These are phyloP conservation scores for Trifolium dubium DNA, from an alignment of 306 rosid species.

Conservation along the genomic window DNA sequence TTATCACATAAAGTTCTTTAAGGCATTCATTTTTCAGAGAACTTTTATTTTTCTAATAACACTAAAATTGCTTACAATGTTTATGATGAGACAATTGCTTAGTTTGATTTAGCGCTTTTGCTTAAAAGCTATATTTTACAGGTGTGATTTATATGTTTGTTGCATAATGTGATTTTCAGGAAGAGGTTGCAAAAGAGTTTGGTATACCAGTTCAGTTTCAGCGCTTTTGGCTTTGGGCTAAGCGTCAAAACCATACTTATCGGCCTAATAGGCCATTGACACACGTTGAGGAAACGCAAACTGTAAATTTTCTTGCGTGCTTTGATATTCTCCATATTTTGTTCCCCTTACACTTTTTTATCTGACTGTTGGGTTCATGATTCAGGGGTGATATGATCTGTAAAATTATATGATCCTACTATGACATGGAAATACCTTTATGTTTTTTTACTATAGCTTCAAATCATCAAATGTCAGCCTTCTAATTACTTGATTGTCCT, in stretches of 20 bases:
- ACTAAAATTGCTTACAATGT: background rate
- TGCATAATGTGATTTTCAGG: slow-evolving; percentile 56
- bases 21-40: background rate
- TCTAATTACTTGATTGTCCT: slow-evolving; percentile 20
- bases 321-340: slow-evolving; percentile 1
- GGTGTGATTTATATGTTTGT: background rate
- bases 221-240: slow-evolving; percentile 89
- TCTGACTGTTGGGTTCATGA: slow-evolving; percentile 4
- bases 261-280: slow-evolving; percentile 84
- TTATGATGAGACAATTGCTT: slow-evolving; percentile 20
- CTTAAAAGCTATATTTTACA: background rate
- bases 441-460: slow-evolving; percentile 18
- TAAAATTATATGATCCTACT: background rate
- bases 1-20: slow-evolving; percentile 9
- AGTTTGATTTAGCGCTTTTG: slow-evolving; percentile 11
- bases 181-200: slow-evolving; percentile 80
- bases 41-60: background rate
- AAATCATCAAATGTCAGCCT: slow-evolving; percentile 3
- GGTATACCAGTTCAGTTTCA: slow-evolving; percentile 79
- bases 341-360: slow-evolving; percentile 4
- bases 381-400: slow-evolving; percentile 14
- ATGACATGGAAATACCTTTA: slow-evolving; percentile 2
- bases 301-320: slow-evolving; percentile 57
- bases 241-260: slow-evolving; percentile 87
- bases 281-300: slow-evolving; percentile 65